Base-by-base conservation (phyloP, 202 grass and related monocot genomes). In the Carex arenaria region DNA sequence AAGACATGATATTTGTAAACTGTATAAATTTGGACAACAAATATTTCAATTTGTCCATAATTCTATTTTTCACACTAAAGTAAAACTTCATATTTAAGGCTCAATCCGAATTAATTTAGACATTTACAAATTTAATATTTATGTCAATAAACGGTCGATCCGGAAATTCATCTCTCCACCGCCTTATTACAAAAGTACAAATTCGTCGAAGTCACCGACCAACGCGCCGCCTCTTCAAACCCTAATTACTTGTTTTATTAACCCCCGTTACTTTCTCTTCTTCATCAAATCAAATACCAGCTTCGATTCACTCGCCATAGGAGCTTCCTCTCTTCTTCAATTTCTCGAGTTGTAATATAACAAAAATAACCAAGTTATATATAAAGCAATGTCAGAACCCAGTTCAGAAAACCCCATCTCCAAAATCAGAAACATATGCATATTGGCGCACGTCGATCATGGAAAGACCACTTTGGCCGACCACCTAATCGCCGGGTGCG, bases 391-490 rank as follows among this genome's bases (percentile, higher is more conserved):
- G 62, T 78, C 84, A 3, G 55, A 70, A 42, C 49, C 64, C 7
- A 67, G 10, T 67, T 54, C 74, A 36, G 55, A 81, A 52, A 86
- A 78, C 65, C 45, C 66, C 8, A 77, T 53, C 43, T 52, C 83
- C 4, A 84, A 80, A 68, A 89, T 98, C 61, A 82, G 95, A 79
- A 98, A 98, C 87, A 98, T 94, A 52, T 98, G 95, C 86, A 98
- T 98, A 81, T 88, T 98, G 40, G 95, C 92, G 38, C 95, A 98
- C 28, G 95, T 98, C 1, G 95, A 98, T 68, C 95, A 98, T 28
- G 95, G 91, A 36, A 98, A 98, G 89, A 95, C 90, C 13, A 98
- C 92, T 62, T 87, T 98, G 43, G 95, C 95, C 5, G 95, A 98
- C 85, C 95, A 98, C 85, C 87, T 98, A 38, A 90, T 98, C 76